Evolutionary conservation across 2,329 filamentous ascomycete genomes (phyloP), one percentile per base, ranked within the genome.

Genomic region (Penicillium crustosum): DNA sequence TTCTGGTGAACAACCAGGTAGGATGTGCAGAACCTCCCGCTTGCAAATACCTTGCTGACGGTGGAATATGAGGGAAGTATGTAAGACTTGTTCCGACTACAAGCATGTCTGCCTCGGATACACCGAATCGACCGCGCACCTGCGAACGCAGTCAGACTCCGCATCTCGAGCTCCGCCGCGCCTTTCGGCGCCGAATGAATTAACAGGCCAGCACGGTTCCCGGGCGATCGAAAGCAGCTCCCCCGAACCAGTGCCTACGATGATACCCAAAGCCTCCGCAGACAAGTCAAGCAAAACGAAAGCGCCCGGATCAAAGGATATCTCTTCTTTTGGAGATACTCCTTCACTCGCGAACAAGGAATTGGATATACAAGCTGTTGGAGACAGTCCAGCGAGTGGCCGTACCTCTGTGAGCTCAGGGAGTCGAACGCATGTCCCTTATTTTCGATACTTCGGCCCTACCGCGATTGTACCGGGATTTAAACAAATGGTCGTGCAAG

Each of bases 381-480:
- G 64, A 12, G 70, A 69, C 50, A 76, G 71, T 49, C 75, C 73
- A 39, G 70, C 72, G 55, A 77, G 75, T 55, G 73, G 74, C 74
- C 65, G 73, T n/a, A 76, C 74, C 12, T 75, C 73, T 39, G 44
- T 76, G 31, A 72, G 73, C 60, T 72, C 71, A 43, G 69, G 60
- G 29, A 66, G 68, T 61, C 74, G 73, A 54, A 76, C 74, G 10
- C 74, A 77, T 53, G 90, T 96, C 62, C 91, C 91, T 0, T 96
- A 94, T 72, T 96, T 96, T 68, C 83, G 92, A 59, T 96, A 94
- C 74, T 94, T 96, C 70, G 92, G 91, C 0, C 90, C 91, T 0
- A 96, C 92, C 1, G 92, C 91, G 61, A 96, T 96, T 68, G 90
- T 94, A 52, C 91, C 91, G 1, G 91, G 91, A 23, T 95, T 92